Conservation (phyloP, 495 filamentous ascomycete genomes). For the Aspergillus ellipticus region DNA sequence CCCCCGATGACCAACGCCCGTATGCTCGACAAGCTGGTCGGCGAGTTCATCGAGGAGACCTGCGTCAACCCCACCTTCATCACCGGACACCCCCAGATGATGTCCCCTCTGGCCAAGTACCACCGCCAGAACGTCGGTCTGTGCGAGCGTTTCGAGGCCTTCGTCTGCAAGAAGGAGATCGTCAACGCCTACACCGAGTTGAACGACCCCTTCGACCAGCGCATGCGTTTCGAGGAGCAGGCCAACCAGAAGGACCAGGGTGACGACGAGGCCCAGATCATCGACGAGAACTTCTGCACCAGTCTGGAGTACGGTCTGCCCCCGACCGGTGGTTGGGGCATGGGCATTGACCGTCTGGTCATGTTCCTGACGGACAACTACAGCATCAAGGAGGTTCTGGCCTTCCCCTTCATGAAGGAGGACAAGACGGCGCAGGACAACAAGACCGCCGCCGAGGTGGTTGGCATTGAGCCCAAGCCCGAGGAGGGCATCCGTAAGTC, state of each 20-base stretch:
- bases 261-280: slow-evolving; percentile 92
- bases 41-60: slow-evolving; percentile 91
- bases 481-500: slow-evolving; percentile 69
- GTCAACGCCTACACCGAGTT: slow-evolving; percentile 96
- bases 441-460: slow-evolving; percentile 64
- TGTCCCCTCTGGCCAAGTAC: slow-evolving; percentile 96
- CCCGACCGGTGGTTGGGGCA: slow-evolving; percentile 93
- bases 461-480: slow-evolving; percentile 56
- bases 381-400: slow-evolving; percentile 90
- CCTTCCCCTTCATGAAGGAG: slow-evolving; percentile 87
- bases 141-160: slow-evolving; percentile 95
- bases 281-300: slow-evolving; percentile 91
- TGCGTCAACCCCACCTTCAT: slow-evolving; percentile 98
- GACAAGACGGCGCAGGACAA: slow-evolving; percentile 46
- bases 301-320: slow-evolving; percentile 84
- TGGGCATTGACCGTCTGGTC: slow-evolving; percentile 93
- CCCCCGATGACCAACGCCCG: slow-evolving; percentile 91
- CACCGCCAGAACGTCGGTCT: slow-evolving; percentile 78
- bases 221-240: slow-evolving; percentile 94
- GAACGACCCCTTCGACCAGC: slow-evolving; percentile 94
- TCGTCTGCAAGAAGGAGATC: slow-evolving; percentile 97
- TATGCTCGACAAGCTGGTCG: slow-evolving; percentile 95
- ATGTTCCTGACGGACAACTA: slow-evolving; percentile 99
- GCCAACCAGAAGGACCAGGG: slow-evolving; percentile 92
- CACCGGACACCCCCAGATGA: slow-evolving; percentile 89